Conservation (phyloP, 352 stramenopile species). For the Globisporangium yorkense region DNA sequence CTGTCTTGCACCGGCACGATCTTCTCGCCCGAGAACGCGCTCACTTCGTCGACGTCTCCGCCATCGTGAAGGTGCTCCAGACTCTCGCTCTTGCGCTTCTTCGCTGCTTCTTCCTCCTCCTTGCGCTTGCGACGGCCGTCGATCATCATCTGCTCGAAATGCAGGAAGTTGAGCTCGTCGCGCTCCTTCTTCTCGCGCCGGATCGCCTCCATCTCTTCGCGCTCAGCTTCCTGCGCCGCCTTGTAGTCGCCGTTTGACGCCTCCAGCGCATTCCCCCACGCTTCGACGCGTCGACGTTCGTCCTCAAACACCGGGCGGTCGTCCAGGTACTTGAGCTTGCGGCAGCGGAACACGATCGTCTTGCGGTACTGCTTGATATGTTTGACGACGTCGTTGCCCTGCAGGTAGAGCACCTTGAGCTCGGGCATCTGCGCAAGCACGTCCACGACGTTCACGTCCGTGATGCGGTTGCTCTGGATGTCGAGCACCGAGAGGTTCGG, state of each 20-base stretch:
- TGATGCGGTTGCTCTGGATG: slow-evolving; percentile 78
- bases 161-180: slow-evolving; percentile 82
- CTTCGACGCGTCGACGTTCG: slow-evolving; percentile 78
- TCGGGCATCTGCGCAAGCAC: slow-evolving; percentile 65
- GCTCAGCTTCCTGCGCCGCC: slow-evolving; percentile 75
- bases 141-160: slow-evolving; percentile 87
- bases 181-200: slow-evolving; percentile 82
- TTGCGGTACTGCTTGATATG: slow-evolving; percentile 86
- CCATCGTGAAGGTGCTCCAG: slow-evolving; percentile 12
- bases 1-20: slow-evolving; percentile 62
- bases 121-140: slow-evolving; percentile 51
- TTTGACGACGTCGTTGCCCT: slow-evolving; percentile 85
- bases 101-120: slow-evolving; percentile 32
- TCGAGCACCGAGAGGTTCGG: slow-evolving; percentile 69
- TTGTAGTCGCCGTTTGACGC: slow-evolving; percentile 71
- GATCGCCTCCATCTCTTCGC: slow-evolving; percentile 78
- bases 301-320: slow-evolving; percentile 84
- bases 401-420: slow-evolving; percentile 80
- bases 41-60: slow-evolving; percentile 30
- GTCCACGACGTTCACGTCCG: slow-evolving; percentile 55
- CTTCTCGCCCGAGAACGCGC: slow-evolving; percentile 64
- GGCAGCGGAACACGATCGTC: slow-evolving; percentile 68
- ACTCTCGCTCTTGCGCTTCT: slow-evolving; percentile 12
- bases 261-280: slow-evolving; percentile 62
- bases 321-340: slow-evolving; percentile 77